Evolutionary conservation across 345 rosid genomes (phyloP), one percentile per base, ranked within the genome.

Genomic region (Tarenaya hassleriana): DNA sequence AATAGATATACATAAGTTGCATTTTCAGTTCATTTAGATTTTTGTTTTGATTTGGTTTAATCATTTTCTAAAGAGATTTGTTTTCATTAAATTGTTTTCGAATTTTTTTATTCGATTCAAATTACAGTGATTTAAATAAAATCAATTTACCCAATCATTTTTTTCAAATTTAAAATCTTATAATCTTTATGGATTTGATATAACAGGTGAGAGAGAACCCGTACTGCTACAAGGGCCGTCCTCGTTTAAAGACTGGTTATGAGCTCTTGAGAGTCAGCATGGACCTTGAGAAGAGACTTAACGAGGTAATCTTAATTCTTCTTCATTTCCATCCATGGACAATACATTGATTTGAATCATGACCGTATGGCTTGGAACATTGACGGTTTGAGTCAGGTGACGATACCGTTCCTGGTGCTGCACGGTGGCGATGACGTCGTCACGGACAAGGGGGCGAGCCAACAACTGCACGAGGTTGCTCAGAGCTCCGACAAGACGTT

Each of bases 371-470:
- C n/a, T n/a, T n/a, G n/a, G n/a, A n/a, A n/a, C n/a, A n/a, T n/a
- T n/a, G n/a, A n/a, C n/a, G n/a, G 50, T 75, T 54, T 13, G 20
- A 31, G 24, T 40, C 61, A 84, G 87, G 95, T 88, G 10, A 7
- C 83, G 10, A 38, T 90, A 37, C 96, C 97, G 10, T 86, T 86
- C 47, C 7, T 90, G 5, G 52, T 86, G 37, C 89, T 86, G 24
- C 97, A 90, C 2, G 97, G 97, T 0, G 92, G 69, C 55, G 96
- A 80, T 0, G 97, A 90, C 52, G 77, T 44, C 60, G 97, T 90
- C 70, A 90, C 87, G 0, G 94, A 84, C 20, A 75, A 72, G 62
- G 55, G 60, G 0, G 77, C 71, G 0, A 90, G 96, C 81, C 60
- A 73, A 41, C 71, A 69, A 27, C 67, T 90, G 5, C 66, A 57